Evolutionary conservation across 371 early-diverging fungal species (phyloP), one percentile per base, ranked within the genome.

Genomic region (Blakeslea trispora): DNA sequence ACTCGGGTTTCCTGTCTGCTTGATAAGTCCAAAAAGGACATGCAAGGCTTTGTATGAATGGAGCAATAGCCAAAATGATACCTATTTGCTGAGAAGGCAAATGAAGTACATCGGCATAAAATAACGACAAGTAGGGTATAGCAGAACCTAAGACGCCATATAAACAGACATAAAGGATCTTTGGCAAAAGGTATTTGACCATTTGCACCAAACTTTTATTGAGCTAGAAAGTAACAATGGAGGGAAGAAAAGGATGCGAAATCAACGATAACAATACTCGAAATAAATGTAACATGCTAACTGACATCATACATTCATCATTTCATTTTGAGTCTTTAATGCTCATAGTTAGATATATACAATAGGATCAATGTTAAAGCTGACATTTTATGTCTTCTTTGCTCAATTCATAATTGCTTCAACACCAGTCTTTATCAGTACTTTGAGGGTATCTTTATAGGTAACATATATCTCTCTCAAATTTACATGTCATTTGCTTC

Each of bases 1-100:
- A 69, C 1, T 51, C 37, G 1, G 77, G 77, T 7, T 47, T 47
- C 47, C 47, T 63, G 42, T 76, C 77, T 35, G 66, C 77, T 34
- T 73, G 61, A 18, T 70, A 31, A 0, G 77, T 76, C 77, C 77
- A 76, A 15, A 76, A 48, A 0, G 77, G 77, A 19, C 71, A 76
- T 0, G 77, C 59, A 8, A 76, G 15, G 35, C 59, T 63, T 41
- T 76, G 77, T 23, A 76, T 55, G 52, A 76, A 76, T 0, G 71
- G 71, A 10, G 77, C 67, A 31, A 71, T 71, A 14, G 77, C 77
- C 10, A 76, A 53, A 22, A 76, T 55, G 13, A 71, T 37, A 42
- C 77, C 77, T 42, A 76, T 73, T 47, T 76, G 71, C 18, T 71
- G 50, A 2, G 73, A 68, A 6, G 69, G 46, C 28, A 76, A 53